These are phyloP conservation scores for Colletotrichum sojae DNA, from an alignment of 2,329 filamentous ascomycete genomes.

Conservation along the genomic window DNA sequence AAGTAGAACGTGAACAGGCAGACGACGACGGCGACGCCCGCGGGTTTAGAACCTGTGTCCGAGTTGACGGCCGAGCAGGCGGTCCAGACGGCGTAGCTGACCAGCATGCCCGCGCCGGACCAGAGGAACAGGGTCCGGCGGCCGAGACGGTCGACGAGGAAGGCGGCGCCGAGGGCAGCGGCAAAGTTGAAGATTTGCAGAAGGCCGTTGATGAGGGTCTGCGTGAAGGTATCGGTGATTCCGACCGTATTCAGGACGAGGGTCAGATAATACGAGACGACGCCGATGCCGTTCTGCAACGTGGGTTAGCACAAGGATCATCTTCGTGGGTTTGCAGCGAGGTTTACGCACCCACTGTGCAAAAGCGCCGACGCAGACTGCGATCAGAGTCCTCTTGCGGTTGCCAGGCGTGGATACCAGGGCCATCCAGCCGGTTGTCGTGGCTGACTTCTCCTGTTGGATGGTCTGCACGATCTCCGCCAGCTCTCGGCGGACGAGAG, in stretches of 20 bases:
- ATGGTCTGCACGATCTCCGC: slow-evolving; percentile 37
- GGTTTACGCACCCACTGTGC: slow-evolving; percentile 40
- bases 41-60: slow-evolving; percentile 39
- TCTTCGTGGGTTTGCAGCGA: background rate
- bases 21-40: slow-evolving; percentile 59
- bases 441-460: slow-evolving; percentile 29
- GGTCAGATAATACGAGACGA: slow-evolving; percentile 48
- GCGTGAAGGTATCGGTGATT: slow-evolving; percentile 50
- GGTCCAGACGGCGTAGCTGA: slow-evolving; percentile 53
- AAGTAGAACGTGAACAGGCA: slow-evolving; percentile 62
- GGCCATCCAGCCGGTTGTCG: slow-evolving; percentile 38
- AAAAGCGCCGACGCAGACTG: slow-evolving; percentile 41
- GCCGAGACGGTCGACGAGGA: slow-evolving; percentile 55
- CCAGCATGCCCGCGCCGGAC: slow-evolving; percentile 50
- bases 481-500: slow-evolving; percentile 24
- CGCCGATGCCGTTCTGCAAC: slow-evolving; percentile 51
- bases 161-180: slow-evolving; percentile 51
- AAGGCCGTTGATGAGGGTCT: slow-evolving; percentile 55
- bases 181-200: slow-evolving; percentile 50
- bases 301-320: background rate
- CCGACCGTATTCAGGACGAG: slow-evolving; percentile 53
- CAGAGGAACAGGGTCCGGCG: slow-evolving; percentile 54
- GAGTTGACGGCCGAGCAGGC: slow-evolving; percentile 50
- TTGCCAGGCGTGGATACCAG: slow-evolving; percentile 42
- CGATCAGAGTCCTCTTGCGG: slow-evolving; percentile 29